Evolutionary conservation across 306 rosid genomes (phyloP), one percentile per base, ranked within the genome.

Genomic region (Herpetospermum pedunculosum): DNA sequence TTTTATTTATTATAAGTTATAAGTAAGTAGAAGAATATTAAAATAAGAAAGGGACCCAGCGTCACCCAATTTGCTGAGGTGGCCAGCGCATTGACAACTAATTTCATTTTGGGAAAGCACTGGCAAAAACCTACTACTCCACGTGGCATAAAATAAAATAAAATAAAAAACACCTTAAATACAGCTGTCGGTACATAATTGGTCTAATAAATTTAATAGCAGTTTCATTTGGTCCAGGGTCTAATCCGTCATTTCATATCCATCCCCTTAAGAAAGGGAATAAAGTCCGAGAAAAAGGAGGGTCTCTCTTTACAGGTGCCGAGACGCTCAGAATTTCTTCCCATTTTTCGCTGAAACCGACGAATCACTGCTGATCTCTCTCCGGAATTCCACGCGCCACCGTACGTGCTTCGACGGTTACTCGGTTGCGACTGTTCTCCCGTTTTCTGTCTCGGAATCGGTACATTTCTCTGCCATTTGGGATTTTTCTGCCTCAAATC

Each of bases 381-480:
- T 86, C 84, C 50, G 60, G 83, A 68, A 74, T 74, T 57, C 41
- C 44, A 34, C 79, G 81, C 81, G 40, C 75, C 81, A 76, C 72
- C 59, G 53, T 52, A 82, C 73, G 62, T 79, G 83, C 81, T 77
- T 79, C 79, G 52, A 58, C 35, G 85, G 77, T 35, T 81, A 84
- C 54, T 74, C 23, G 68, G 76, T 71, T 77, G 50, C 69, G 48
- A 32, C 54, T 30, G 70, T 80, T 76, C 19, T 58, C 52, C 40
- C 38, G 38, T 44, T 48, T 35, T 78, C 73, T 65, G 85, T 85
- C 87, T 82, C 87, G 84, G 77, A 78, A 57, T 16, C 19, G 74
- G 74, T 70, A 70, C 35, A 70, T 70, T 13, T 32, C 13, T 46
- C 49, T 68, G 16, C 23, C 74, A 29, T 49, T 62, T 44, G 13